phyloP scores from a whole-genome alignment of 768 basidiomycete species.

The Suillus hirtellus region DNA sequence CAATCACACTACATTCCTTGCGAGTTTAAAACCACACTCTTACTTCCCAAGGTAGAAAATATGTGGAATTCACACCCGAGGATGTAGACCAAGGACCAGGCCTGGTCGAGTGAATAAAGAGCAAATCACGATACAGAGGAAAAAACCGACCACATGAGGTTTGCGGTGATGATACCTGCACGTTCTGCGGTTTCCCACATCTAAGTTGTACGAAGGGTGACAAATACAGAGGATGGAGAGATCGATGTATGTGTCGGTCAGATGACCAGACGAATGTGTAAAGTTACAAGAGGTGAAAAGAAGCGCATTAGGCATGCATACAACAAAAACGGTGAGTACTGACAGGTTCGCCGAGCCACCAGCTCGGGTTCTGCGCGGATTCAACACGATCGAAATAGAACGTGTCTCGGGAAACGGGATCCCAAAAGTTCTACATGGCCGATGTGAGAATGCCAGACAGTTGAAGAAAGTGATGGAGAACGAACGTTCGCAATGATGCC shows the following conservation, averaged over 20 bases:
- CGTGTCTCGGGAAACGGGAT: conserved; percentile 58
- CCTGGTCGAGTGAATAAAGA: conserved; percentile 41
- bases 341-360: conserved; percentile 93
- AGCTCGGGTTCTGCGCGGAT: conserved; percentile 63
- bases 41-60: conserved; percentile 80
- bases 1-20: background rate
- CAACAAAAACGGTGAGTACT: conserved; percentile 16
- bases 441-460: background rate
- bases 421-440: conserved; percentile 75
- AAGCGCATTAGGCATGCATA: background rate
- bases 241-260: background rate
- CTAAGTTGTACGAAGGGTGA: conserved; percentile 36
- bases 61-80: conserved; percentile 66
- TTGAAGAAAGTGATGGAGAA: background rate
- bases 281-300: background rate
- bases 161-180: conserved; percentile 74
- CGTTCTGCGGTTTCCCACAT: conserved; percentile 90
- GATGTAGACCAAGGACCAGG: conserved; percentile 77
- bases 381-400: conserved; percentile 72
- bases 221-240: background rate
- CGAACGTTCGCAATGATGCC: conserved; percentile 88
- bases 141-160: conserved; percentile 82
- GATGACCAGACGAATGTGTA: background rate
- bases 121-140: background rate
- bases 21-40: conserved; percentile 15